Conservation (phyloP, 192 early-diverging fungal genomes). For the Coemansia pectinata region DNA sequence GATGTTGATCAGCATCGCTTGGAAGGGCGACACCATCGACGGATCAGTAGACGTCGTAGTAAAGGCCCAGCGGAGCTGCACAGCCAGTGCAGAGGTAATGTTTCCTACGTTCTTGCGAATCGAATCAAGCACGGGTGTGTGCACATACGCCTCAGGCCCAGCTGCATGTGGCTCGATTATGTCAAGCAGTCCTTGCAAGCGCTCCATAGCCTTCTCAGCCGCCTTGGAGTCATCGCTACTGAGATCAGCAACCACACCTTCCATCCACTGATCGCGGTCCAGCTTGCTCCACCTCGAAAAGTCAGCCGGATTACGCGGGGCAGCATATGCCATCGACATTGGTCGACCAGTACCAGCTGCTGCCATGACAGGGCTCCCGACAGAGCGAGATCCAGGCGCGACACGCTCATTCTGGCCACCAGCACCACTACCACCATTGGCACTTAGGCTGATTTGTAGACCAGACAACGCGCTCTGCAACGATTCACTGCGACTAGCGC, state of each 20-base stretch:
- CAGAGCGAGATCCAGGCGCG: neutral
- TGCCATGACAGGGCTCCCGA: constrained; percentile 12
- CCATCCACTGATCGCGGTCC: constrained; percentile 45
- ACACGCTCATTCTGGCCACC: neutral
- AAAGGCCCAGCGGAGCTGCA: constrained; percentile 40
- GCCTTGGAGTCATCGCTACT: constrained; percentile 36
- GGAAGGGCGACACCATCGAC: constrained; percentile 23
- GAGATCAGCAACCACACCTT: constrained; percentile 33
- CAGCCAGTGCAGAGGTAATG: constrained; percentile 26
- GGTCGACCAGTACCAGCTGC: neutral
- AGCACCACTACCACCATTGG: neutral
- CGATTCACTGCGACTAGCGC: constrained; percentile 19
- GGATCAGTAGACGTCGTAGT: constrained; percentile 24
- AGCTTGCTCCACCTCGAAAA: constrained; percentile 30
- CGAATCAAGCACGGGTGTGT: constrained; percentile 17
- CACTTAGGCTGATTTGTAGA: constrained; percentile 11
- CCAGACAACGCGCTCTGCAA: constrained; percentile 19
- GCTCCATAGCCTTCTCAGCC: constrained; percentile 40
- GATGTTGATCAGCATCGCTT: constrained; percentile 57
- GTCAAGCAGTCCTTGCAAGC: constrained; percentile 21
- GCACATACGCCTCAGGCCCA: neutral
- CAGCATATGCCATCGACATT: constrained; percentile 10
- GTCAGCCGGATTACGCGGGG: constrained; percentile 14
- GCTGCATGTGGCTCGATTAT: neutral
- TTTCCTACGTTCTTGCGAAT: constrained; percentile 22